Base-by-base conservation (phyloP, 169 alveolate genomes). In the Cryptosporidium parvum region DNA sequence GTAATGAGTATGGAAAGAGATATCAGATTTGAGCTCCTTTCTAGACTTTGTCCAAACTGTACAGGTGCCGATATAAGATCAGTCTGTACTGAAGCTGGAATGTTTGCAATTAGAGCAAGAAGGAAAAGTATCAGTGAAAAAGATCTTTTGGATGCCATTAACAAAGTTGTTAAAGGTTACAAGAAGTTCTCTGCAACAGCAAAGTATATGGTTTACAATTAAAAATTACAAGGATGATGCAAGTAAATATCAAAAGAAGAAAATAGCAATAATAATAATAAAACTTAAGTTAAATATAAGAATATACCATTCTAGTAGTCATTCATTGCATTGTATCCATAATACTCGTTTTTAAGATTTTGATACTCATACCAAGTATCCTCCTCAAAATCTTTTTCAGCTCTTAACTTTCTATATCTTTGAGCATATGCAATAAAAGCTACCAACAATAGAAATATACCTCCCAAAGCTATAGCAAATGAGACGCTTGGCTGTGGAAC, bases 61-160 rank as follows among this genome's bases (percentile, higher is more conserved):
- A 98, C 99, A 21, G 99, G 99, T 12, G 99, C 99, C 9, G 99
- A 98, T 86, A 94, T 98, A 69, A 95, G 99, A 93, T 94, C 99
- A 68, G 99, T 98, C 39, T 98, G 99, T 92, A 98, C 99, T 6
- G 99, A 98, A 92, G 99, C 99, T 45, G 99, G 99, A 29, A 98
- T 98, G 99, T 97, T 97, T 85, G 99, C 99, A 16, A 98, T 98
- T 67, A 96, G 99, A 85, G 99, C 99, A 8, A 96, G 99, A 91
- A 94, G 99, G 91, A 98, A 99, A 96, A 96, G 97, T 52, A 97
- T 99, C 84, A 93, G 98, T 39, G 99, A 97, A 92, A 96, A 97
- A 93, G 99, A 98, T 84, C 94, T 98, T 48, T 87, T 97, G 71
- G 99, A 98, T 51, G 99, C 99, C 18, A 97, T 97, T 85, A 98